Conservation (phyloP, 2,329 filamentous ascomycete species). For the Penicillium brevicompactum region DNA sequence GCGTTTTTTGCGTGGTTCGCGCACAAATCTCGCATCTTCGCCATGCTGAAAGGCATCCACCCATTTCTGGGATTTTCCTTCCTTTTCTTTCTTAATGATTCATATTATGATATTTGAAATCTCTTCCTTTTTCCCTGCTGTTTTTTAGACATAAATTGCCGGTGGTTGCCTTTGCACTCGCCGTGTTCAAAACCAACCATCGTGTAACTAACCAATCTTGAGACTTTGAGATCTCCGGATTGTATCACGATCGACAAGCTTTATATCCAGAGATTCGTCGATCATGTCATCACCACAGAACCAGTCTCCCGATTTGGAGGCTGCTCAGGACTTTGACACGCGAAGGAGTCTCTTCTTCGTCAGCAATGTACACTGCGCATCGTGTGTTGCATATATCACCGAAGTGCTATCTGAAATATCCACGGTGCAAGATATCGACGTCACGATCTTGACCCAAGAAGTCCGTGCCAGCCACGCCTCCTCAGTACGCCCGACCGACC, state of each 20-base stretch:
- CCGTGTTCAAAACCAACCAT: neutral
- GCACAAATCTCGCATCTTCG: slow-evolving; percentile 37
- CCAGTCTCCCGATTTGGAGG: slow-evolving; percentile 14
- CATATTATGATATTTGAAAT: neutral
- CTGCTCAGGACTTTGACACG: neutral
- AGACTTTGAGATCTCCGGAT: neutral
- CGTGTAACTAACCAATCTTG: neutral
- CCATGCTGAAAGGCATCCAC: slow-evolving; percentile 12
- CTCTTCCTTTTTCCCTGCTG: neutral
- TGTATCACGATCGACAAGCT: neutral
- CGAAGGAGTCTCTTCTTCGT: slow-evolving; percentile 44
- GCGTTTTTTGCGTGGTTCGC: slow-evolving; percentile 30
- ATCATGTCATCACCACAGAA: slow-evolving; percentile 21
- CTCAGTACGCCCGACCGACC: slow-evolving; percentile 31
- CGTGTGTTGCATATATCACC: slow-evolving; percentile 49
- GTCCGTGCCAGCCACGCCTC: slow-evolving; percentile 44
- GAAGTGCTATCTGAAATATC: slow-evolving; percentile 44
- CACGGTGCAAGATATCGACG: slow-evolving; percentile 40
- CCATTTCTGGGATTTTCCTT: slow-evolving; percentile 16
- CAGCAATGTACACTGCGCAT: slow-evolving; percentile 52
- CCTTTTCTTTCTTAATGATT: slow-evolving; percentile 8
- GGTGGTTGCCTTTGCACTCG: neutral
- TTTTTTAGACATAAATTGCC: neutral
- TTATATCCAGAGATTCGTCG: neutral
- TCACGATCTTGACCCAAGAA: slow-evolving; percentile 48